These are phyloP conservation scores for Leishmania turanica DNA, from an alignment of 208 protist genomes.

Conservation along the genomic window DNA sequence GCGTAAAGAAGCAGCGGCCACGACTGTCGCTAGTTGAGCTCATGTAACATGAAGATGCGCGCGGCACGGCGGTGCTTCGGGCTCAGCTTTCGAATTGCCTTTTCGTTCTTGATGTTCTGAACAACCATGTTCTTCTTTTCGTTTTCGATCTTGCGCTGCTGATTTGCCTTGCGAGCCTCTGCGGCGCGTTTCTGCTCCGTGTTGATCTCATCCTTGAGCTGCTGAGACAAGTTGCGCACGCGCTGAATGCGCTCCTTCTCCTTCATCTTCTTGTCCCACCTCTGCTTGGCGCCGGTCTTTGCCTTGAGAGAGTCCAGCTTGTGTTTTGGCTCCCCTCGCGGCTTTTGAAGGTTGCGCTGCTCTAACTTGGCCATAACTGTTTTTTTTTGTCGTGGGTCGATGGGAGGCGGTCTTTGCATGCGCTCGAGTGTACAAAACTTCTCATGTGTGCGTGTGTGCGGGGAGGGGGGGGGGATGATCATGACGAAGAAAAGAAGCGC, in stretches of 20 bases:
- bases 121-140: conserved; percentile 93
- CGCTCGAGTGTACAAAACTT: too few relatives aligned
- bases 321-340: conserved; percentile 54
- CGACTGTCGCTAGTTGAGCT: conserved; percentile 48
- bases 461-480: neutral
- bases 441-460: neutral
- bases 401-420: neutral
- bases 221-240: conserved; percentile 63
- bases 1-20: neutral
- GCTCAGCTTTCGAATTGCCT: conserved; percentile 88
- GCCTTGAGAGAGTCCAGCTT: conserved; percentile 38
- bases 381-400: too few relatives aligned
- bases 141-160: conserved; percentile 78
- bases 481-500: neutral
- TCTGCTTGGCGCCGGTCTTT: conserved; percentile 62
- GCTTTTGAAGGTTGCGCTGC: conserved; percentile 67
- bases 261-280: conserved; percentile 84
- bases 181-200: conserved; percentile 73
- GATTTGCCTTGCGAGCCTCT: conserved; percentile 85
- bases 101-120: conserved; percentile 90
- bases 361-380: conserved; percentile 64
- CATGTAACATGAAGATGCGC: conserved; percentile 90
- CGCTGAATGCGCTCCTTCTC: conserved; percentile 65
- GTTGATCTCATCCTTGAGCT: conserved; percentile 85
- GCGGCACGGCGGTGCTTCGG: conserved; percentile 87